A percentile compares a stretch with the other conserved stretches of the same genome.
Evolutionary conservation across 2,329 filamentous ascomycete genomes (phyloP).

Genomic region (Alternaria sp.): DNA sequence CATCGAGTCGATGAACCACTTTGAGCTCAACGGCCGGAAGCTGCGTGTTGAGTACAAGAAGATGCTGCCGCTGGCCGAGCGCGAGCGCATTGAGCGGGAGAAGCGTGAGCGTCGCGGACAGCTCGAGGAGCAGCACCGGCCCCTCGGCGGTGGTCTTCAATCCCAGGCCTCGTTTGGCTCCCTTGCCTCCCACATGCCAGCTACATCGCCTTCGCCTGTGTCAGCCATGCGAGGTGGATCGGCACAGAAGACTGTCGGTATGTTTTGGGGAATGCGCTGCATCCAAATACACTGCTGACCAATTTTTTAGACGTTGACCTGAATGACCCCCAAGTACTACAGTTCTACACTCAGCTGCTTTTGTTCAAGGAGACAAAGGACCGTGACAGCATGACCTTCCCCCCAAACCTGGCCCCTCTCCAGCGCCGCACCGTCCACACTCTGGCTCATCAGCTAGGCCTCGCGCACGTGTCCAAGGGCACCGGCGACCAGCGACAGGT

Average conservation of each 20-base stretch:
- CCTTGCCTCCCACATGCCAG: slow-evolving; percentile 69
- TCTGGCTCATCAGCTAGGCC: slow-evolving; percentile 90
- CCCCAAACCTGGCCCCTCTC: slow-evolving; percentile 78
- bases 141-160: slow-evolving; percentile 72
- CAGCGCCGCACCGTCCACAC: slow-evolving; percentile 93
- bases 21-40: slow-evolving; percentile 94
- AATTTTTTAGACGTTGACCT: slow-evolving; percentile 74
- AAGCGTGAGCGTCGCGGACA: slow-evolving; percentile 96
- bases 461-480: slow-evolving; percentile 90
- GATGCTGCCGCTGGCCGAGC: slow-evolving; percentile 93
- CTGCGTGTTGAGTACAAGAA: slow-evolving; percentile 98
- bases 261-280: slow-evolving; percentile 21
- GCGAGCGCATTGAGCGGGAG: slow-evolving; percentile 94
- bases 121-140: slow-evolving; percentile 94
- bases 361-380: slow-evolving; percentile 83
- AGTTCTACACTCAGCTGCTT: slow-evolving; percentile 88
- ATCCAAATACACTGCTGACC: slow-evolving; percentile 26
- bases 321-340: slow-evolving; percentile 86
- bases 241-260: slow-evolving; percentile 55
- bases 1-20: slow-evolving; percentile 92
- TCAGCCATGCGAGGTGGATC: slow-evolving; percentile 61
- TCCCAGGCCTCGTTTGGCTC: slow-evolving; percentile 88
- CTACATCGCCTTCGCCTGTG: slow-evolving; percentile 73
- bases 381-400: slow-evolving; percentile 85
- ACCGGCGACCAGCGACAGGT: slow-evolving; percentile 88